Evolutionary conservation across 306 rosid genomes (phyloP).

Genomic region (Lotus japonicus): DNA sequence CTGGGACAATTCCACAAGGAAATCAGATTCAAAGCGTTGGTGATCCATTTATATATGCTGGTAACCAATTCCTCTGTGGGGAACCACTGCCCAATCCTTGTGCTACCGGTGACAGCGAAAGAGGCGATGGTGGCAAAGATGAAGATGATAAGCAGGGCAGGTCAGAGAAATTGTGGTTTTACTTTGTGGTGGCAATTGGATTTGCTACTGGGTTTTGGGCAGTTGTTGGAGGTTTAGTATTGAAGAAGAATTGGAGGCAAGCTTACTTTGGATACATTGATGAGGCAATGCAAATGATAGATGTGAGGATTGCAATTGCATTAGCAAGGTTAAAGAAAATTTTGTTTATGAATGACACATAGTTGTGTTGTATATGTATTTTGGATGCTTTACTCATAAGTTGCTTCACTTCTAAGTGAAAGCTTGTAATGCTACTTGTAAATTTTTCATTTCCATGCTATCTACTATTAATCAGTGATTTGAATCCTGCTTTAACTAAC

Average conservation of each 20-base stretch:
- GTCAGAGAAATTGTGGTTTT: slow-evolving; percentile 10
- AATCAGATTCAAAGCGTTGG: neutral
- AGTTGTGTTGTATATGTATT: neutral
- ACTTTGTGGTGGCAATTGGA: slow-evolving; percentile 10
- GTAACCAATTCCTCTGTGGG: slow-evolving; percentile 24
- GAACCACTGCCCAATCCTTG: neutral
- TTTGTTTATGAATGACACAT: neutral
- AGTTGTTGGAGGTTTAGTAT: neutral
- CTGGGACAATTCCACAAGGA: slow-evolving; percentile 1
- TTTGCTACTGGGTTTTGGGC: slow-evolving; percentile 14
- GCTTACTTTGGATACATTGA: neutral
- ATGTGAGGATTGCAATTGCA: neutral
- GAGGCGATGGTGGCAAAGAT: neutral
- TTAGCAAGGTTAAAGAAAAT: neutral
- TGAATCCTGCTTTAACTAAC: too few species aligned
- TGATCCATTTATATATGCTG: neutral
- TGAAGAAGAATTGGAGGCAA: neutral
- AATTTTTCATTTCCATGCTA: too few species aligned
- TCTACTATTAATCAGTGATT: too few species aligned
- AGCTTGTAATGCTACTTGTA: too few species aligned
- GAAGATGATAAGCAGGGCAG: neutral
- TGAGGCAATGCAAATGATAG: neutral
- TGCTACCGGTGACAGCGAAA: neutral
- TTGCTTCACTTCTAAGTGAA: too few species aligned
- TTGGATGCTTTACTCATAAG: too few species aligned